Base-by-base conservation (phyloP, 805 yeast genomes). In the Candida schatavii region DNA sequence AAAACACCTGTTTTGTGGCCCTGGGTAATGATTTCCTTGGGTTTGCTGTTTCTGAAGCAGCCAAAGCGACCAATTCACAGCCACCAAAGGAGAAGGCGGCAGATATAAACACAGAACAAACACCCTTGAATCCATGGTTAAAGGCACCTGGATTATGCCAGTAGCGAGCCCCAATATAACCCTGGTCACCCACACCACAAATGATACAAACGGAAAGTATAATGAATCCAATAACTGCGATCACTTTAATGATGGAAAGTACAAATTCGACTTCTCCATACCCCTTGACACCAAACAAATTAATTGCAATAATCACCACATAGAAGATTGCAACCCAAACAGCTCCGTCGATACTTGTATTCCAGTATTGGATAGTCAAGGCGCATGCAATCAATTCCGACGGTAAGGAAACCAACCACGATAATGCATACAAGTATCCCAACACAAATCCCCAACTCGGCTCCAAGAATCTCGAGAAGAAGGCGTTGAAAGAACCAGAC, bases 21-120 rank as follows among this genome's bases (percentile, higher is more conserved):
- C 71, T 67, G 39, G 82, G 82, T 52, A 80, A 74, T 14, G 81
- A 74, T 46, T 64, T 71, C 50, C 77, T 66, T 46, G 84, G 83
- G 55, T 76, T 68, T 31, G 66, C 61, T 40, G 77, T 78, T 48
- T 77, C 81, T 17, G 79, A 78, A 14, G 85, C 83, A 26, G 80
- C 78, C 44, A 79, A 60, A 13, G 81, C 80, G 46, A 78, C 72
- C 48, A 75, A 71, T 61, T 80, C 85, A 35, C 79, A 71, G 57
- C 81, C 82, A 54, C 83, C 83, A 46, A 77, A 77, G 2, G 84
- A 72, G 54, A 79, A 80, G 5, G 82, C 80, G 13, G 83, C 76
- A 14, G 75, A 72, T 29, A 79, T 75, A 44, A 80, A 70, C 27
- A 75, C 75, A 19, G 74, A 62, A 42, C 72, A 70, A 28, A 78